Base-by-base conservation (phyloP, 1,284 basidiomycete genomes). In the Violaceomyces palustris region DNA sequence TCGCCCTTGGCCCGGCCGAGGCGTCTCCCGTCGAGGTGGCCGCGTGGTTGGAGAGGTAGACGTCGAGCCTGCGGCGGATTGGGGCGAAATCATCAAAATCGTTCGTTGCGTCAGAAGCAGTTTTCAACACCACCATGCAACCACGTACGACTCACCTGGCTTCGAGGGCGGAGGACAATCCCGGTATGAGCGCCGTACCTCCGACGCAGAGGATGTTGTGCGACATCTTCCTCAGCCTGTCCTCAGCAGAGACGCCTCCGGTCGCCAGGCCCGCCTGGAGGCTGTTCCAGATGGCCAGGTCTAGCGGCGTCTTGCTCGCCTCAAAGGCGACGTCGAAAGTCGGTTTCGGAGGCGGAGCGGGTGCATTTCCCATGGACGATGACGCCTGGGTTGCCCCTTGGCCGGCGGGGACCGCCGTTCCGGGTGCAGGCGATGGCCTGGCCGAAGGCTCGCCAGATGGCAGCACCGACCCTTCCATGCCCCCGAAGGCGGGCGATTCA, bases 141-240 rank as follows among this genome's bases (percentile, higher is more conserved):
- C n/a, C n/a, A n/a, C n/a, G n/a, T n/a, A n/a, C 27, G 27, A 39
- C 44, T 18, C 23, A 40, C 74, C 75, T 59, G 42, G 72, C 67
- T 31, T 73, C 67, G 17, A 75, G 39, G 12, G 73, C 74, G n/a
- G 66, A 61, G 5, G 45, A 56, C 2, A 76, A 50, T 9, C 74
- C 73, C 22, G 73, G 69, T 8, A 79, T 66, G 9, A 72, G 83
- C 6, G 83, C 84, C 1, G 88, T 86, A 0, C 79, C 79, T 6
- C 93, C 93, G 24, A 93, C 83, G 31, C 97, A 82, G 6, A 98
- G 78, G 37, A 97, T 87, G 9, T 86, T 87, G 71, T 86, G 83
- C 8, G 92, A 80, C 61, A 93, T 88, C 64, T 90, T 88, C 60
- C 87, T 84, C 45, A 92, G 84, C 74, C 88, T 87, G 42, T 93